Base-by-base conservation (phyloP, 1,139 yeast species). In the Geotrichum candidum region DNA sequence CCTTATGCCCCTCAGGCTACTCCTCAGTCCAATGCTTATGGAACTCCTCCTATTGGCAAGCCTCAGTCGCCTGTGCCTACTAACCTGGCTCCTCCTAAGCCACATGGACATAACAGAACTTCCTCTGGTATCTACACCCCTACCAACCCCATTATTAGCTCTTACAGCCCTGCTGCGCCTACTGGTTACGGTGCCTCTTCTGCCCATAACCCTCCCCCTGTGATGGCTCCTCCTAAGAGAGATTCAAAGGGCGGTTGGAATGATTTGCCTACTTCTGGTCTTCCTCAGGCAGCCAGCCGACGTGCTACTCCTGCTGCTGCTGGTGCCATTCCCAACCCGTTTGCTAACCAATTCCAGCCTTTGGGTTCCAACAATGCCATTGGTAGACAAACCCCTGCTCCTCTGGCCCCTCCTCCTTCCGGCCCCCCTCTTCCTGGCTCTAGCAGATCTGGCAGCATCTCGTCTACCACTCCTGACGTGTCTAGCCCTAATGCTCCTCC, bases 181-280 rank as follows among this genome's bases (percentile, higher is more conserved):
- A 22, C 60, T 18, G 58, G 51, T 1, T 45, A 35, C 38, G 57
- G 59, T 11, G 52, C 62, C 10, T 52, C 60, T 25, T 15, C 62
- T n/a, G 62, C 65, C 18, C 58, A 67, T 41, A 57, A 64, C 11
- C 61, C 68, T 56, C 65, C 63, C 45, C 52, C 62, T 33, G 58
- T 61, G 22, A 56, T 60, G 15, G 59, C 66, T 23, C 65, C 65
- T 35, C 76, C 79, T 56, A 82, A 80, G 68, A 83, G 81, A 69
- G 87, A 87, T 55, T 55, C 57, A 27, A 86, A 86, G 55, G 94
- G 88, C 57, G 97, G 97, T 2, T 92, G 97, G 97, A 92, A 92
- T 71, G 97, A 92, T 74, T 79, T 92, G 67, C 97, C 97, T 57
- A 81, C 86, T n/a, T 79, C 83, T 33, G 68, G 76, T 41, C 57